phyloP scores from a whole-genome alignment of 371 early-diverging fungal species.

The Aphelidium insulamus region DNA sequence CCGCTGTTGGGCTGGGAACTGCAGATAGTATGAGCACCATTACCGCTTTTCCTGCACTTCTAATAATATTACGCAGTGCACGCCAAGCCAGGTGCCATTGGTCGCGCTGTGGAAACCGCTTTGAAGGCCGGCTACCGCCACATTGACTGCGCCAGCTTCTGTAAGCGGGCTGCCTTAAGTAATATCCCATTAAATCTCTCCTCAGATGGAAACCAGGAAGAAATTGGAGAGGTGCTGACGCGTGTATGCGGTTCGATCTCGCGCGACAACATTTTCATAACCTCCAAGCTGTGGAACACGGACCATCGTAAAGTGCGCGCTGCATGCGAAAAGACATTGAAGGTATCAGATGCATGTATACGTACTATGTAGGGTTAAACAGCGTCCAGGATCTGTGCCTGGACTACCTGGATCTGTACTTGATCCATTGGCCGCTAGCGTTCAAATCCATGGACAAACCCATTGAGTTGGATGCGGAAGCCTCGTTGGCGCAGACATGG shows the following conservation, averaged over 20 bases:
- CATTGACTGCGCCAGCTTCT: conserved; percentile 39
- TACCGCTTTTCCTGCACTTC: too few species aligned
- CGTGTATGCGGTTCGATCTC: too few species aligned
- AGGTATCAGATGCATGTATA: too few species aligned
- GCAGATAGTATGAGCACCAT: too few species aligned
- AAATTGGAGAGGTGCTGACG: conserved; percentile 65
- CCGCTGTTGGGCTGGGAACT: too few species aligned
- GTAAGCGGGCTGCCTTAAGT: too few species aligned
- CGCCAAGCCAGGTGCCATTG: too few species aligned
- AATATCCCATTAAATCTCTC: too few species aligned
- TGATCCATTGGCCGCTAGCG: conserved; percentile 52
- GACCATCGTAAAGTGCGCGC: conserved; percentile 39
- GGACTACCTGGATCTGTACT: conserved; percentile 72
- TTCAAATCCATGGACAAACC: too few species aligned
- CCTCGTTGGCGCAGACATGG: conserved; percentile 14
- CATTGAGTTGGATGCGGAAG: conserved; percentile 5
- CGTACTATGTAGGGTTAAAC: too few species aligned
- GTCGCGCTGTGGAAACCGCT: conserved; percentile 6
- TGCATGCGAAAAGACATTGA: conserved; percentile 31
- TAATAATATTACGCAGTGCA: too few species aligned
- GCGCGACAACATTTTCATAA: conserved; percentile 59
- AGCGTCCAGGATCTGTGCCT: conserved; percentile 36
- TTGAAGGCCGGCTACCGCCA: conserved; percentile 43
- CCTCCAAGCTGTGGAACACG: conserved; percentile 80
- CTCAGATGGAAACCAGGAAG: conserved; percentile 53